A percentile compares a stretch with the other conserved stretches of the same genome.
Conservation (phyloP, 2,329 filamentous ascomycete species). For the Dissoconium aciculare region DNA sequence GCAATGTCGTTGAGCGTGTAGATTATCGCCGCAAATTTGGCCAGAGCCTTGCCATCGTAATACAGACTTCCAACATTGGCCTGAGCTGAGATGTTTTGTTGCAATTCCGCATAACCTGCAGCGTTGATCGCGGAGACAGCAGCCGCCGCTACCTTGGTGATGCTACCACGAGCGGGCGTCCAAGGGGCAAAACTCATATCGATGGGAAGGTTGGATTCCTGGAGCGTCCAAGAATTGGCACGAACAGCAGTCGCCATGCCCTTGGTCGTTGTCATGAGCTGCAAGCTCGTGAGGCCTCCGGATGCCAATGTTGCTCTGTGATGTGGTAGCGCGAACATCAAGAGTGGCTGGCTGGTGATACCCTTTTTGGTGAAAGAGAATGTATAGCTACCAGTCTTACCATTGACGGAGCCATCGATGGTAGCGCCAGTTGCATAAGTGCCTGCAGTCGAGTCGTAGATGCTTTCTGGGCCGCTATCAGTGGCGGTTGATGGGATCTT, state of each 20-base stretch:
- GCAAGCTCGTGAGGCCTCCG: conserved; percentile 35
- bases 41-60: conserved; percentile 55
- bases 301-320: conserved; percentile 47
- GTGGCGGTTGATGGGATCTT: conserved; percentile 47
- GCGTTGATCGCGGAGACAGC: conserved; percentile 37
- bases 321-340: conserved; percentile 83
- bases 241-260: conserved; percentile 60
- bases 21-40: conserved; percentile 31
- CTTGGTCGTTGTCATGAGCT: conserved; percentile 71
- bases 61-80: conserved; percentile 78
- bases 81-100: conserved; percentile 58
- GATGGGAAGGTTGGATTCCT: conserved; percentile 56
- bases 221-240: conserved; percentile 61
- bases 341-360: conserved; percentile 41
- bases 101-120: conserved; percentile 53
- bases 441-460: conserved; percentile 64
- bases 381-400: conserved; percentile 52
- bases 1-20: conserved; percentile 40
- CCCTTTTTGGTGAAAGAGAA: conserved; percentile 62
- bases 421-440: conserved; percentile 53
- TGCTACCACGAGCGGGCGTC: conserved; percentile 37
- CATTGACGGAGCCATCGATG: conserved; percentile 48
- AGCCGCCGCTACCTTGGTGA: conserved; percentile 28
- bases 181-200: conserved; percentile 69
- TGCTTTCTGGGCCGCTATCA: conserved; percentile 40